phyloP scores from a whole-genome alignment of 2,329 filamentous ascomycete genomes.

The Aspergillus novofumigatus region DNA sequence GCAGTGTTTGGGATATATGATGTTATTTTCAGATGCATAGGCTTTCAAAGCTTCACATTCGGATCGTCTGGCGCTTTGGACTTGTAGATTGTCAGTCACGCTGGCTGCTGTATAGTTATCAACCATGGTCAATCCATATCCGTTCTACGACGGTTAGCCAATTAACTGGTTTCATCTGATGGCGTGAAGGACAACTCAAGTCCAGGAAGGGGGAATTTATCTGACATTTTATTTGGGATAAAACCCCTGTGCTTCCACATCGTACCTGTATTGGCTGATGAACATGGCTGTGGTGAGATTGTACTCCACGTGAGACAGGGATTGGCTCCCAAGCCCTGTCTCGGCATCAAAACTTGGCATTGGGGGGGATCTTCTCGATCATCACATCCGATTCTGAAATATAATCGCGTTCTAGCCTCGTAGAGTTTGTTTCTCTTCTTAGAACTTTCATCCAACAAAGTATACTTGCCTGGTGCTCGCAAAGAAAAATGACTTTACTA shows the following conservation, averaged over 20 bases:
- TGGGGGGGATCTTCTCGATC: neutral
- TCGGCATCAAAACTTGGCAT: neutral
- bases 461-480: neutral
- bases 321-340: constrained; percentile 8
- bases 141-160: neutral
- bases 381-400: neutral
- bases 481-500: constrained; percentile 4
- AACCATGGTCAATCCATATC: neutral
- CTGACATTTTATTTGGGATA: neutral
- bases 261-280: neutral
- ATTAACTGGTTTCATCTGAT: neutral
- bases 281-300: neutral
- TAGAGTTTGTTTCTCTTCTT: neutral
- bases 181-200: neutral
- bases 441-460: neutral
- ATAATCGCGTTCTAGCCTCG: neutral
- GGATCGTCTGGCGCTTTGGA: neutral
- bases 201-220: neutral
- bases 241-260: neutral
- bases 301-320: constrained; percentile 13
- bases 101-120: neutral
- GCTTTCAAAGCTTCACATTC: constrained; percentile 10
- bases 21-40: neutral
- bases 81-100: neutral
- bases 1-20: neutral